Conservation (phyloP, 805 yeast species). For the Starmerella geochares region DNA sequence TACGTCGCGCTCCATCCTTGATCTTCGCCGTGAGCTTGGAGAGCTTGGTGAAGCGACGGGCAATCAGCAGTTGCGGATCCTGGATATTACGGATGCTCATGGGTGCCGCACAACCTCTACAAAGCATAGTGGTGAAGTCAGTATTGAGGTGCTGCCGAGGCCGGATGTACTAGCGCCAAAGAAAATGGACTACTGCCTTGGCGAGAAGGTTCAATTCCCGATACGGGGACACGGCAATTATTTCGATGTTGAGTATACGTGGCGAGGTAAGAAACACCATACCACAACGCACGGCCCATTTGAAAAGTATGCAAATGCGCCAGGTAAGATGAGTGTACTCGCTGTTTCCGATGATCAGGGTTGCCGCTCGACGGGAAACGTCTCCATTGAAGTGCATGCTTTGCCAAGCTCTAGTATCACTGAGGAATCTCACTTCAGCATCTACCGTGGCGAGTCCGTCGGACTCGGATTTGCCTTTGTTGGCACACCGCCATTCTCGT, state of each 20-base stretch:
- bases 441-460: slow-evolving; percentile 90
- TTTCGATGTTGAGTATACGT: slow-evolving; percentile 56
- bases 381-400: slow-evolving; percentile 40
- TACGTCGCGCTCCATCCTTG: not conserved
- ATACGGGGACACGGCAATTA: slow-evolving; percentile 48
- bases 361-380: slow-evolving; percentile 36
- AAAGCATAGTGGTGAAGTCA: not conserved
- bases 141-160: slow-evolving; percentile 8
- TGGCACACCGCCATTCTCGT: slow-evolving; percentile 84
- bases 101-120: slow-evolving; percentile 10
- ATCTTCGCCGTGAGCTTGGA: slow-evolving; percentile 9
- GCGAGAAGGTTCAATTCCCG: slow-evolving; percentile 72
- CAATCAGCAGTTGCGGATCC: slow-evolving; percentile 2
- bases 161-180: slow-evolving; percentile 10
- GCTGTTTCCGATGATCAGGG: slow-evolving; percentile 65
- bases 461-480: slow-evolving; percentile 71
- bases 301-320: slow-evolving; percentile 63
- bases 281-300: slow-evolving; percentile 31
- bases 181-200: slow-evolving; percentile 52
- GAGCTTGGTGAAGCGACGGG: not conserved
- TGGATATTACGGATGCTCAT: slow-evolving; percentile 12
- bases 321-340: slow-evolving; percentile 62
- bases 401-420: slow-evolving; percentile 72
- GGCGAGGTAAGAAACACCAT: slow-evolving; percentile 8
- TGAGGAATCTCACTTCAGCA: slow-evolving; percentile 69